Evolutionary conservation across 75 land plant species (phyloP).

Genomic region (Pinus albicaulis): DNA sequence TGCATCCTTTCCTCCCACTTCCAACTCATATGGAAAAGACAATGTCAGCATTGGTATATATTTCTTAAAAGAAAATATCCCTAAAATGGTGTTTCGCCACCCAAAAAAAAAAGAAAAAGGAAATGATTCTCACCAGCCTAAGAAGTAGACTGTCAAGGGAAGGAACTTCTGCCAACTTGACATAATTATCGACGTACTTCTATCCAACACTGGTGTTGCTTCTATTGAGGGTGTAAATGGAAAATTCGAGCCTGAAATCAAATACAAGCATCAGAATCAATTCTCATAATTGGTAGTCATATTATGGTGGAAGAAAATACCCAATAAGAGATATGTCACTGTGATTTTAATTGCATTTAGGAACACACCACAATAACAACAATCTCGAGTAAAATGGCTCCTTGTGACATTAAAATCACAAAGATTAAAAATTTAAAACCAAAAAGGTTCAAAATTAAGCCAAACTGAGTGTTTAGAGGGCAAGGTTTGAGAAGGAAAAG

Average conservation of each 20-base stretch:
- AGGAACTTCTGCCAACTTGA: neutral
- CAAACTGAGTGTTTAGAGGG: too few relatives aligned
- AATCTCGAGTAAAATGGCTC: neutral
- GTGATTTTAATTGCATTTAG: too few relatives aligned
- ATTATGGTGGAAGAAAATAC: too few relatives aligned
- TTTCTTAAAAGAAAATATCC: neutral
- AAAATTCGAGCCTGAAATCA: slow-evolving; percentile 61
- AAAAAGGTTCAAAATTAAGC: neutral
- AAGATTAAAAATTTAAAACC: neutral
- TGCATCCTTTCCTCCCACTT: slow-evolving; percentile 93
- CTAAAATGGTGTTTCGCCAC: neutral
- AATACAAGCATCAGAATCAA: neutral
- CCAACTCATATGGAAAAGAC: neutral
- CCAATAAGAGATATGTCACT: too few relatives aligned
- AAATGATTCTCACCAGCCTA: slow-evolving; percentile 46
- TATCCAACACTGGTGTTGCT: slow-evolving; percentile 1
- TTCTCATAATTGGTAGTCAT: neutral
- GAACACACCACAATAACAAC: neutral
- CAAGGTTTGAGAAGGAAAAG: too few relatives aligned
- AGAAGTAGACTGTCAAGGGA: slow-evolving; percentile 65
- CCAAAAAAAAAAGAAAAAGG: too few relatives aligned
- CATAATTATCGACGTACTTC: slow-evolving; percentile 1
- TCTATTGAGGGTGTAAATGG: slow-evolving; percentile 59
- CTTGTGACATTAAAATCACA: neutral
- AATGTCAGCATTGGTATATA: neutral